Percentiles rank a stretch among this genome's conserved stretches.
These are phyloP conservation scores for Polymyxa betae DNA, from an alignment of 208 protist species.

Conservation along the genomic window DNA sequence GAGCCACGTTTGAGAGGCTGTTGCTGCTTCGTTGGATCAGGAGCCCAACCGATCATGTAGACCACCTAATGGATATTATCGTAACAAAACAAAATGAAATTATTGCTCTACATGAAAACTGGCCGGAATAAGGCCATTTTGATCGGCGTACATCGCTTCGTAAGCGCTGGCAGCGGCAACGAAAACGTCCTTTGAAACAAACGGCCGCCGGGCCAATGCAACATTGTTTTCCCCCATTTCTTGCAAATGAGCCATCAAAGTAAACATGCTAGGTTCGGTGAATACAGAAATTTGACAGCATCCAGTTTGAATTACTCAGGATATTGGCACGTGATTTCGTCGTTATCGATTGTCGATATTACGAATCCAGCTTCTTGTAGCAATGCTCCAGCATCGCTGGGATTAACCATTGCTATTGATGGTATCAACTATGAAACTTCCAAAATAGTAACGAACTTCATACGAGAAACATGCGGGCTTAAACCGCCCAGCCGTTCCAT, in stretches of 20 bases:
- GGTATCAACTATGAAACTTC: background rate
- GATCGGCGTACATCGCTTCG: background rate
- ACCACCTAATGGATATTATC: background rate
- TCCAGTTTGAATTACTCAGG: background rate
- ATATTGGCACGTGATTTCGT: slow-evolving; percentile 24
- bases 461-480: slow-evolving; percentile 37
- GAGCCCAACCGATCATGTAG: slow-evolving; percentile 44
- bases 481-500: slow-evolving; percentile 1
- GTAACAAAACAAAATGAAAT: background rate
- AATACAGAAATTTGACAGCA: background rate
- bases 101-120: slow-evolving; percentile 1
- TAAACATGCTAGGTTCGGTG: slow-evolving; percentile 33
- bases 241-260: slow-evolving; percentile 4
- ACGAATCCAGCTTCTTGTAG: slow-evolving; percentile 16
- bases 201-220: background rate
- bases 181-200: slow-evolving; percentile 28
- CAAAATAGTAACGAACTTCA: background rate
- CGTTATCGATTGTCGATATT: slow-evolving; percentile 1
- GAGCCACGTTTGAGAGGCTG: slow-evolving; percentile 8
- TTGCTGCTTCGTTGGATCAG: background rate
- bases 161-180: slow-evolving; percentile 11
- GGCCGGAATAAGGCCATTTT: slow-evolving; percentile 10
- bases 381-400: background rate
- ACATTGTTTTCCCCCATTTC: slow-evolving; percentile 1
- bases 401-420: slow-evolving; percentile 5